Evolutionary conservation across 148 eudicot genomes (phyloP), one percentile per base, ranked within the genome.

Genomic region (Camellia sinensis): DNA sequence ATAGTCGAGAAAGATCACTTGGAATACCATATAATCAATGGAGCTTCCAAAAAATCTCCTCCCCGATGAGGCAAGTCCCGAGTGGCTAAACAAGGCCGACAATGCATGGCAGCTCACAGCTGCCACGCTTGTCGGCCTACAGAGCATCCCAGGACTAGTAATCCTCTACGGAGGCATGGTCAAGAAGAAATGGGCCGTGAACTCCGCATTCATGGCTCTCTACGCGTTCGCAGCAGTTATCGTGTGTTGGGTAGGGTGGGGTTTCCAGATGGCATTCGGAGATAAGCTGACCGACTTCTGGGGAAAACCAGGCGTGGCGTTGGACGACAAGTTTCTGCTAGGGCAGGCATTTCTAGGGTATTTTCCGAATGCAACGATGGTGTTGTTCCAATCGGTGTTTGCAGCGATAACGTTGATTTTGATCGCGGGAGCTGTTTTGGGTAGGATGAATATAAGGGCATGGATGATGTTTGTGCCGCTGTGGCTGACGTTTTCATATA

Each of bases 21-120:
- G 22, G 53, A 9, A 22, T 40, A 2, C 13, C 6, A n/a, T 17
- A 4, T 6, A 29, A 29, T 29, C 4, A 13, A 70, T 79, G 75
- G 81, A 79, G 40, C 6, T 82, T 62, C 84, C 84, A 0, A 40
- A 48, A 17, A 70, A 76, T 65, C 64, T 82, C 10, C 56, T 76
- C 7, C 68, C 80, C 8, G 80, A 76, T 15, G 84, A 77, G 50
- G 68, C 80, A 46, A 82, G 76, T 77, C 84, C 84, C 1, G 80
- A 77, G 50, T 82, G 84, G 84, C 29, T 82, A 56, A 82, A 64
- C 80, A 82, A 77, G 48, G 80, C 15, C 71, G 84, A 82, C 76
- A 82, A 82, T 17, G 84, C 84, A 4, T 82, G 84, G 84, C 84
- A 82, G 69, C 62, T 82, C n/a, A 82, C 84, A 15, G 84, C 84